phyloP scores from a whole-genome alignment of 495 filamentous ascomycete genomes.

The Penicillium pancosmium region DNA sequence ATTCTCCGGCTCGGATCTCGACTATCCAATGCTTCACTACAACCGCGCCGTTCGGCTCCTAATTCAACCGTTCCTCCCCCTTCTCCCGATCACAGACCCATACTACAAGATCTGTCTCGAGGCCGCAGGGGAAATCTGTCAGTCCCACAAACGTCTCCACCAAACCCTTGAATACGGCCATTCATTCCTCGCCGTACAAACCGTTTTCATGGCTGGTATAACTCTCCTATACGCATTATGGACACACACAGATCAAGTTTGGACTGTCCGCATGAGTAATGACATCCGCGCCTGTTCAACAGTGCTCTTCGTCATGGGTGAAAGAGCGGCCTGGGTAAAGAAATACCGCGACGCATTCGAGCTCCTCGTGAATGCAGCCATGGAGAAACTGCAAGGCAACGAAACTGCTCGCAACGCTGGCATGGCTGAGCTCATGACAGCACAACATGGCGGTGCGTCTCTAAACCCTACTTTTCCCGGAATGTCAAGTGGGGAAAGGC shows the following conservation, averaged over 20 bases:
- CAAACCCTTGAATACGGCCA: constrained; percentile 56
- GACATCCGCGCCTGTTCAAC: constrained; percentile 58
- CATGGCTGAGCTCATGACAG: constrained; percentile 49
- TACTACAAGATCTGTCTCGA: constrained; percentile 54
- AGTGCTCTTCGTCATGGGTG: constrained; percentile 57
- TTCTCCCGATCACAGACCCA: constrained; percentile 51
- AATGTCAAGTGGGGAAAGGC: constrained; percentile 22
- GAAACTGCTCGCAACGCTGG: constrained; percentile 41
- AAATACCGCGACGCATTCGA: constrained; percentile 60
- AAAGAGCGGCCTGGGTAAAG: constrained; percentile 54
- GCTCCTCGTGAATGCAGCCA: constrained; percentile 54
- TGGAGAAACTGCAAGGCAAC: constrained; percentile 53
- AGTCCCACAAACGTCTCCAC: constrained; percentile 56
- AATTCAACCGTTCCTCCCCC: constrained; percentile 54
- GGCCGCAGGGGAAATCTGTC: constrained; percentile 55
- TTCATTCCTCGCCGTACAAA: constrained; percentile 57
- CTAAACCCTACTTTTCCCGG: constrained; percentile 18
- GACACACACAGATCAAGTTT: constrained; percentile 50
- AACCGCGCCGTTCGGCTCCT: constrained; percentile 54
- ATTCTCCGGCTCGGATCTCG: constrained; percentile 43
- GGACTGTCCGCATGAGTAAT: constrained; percentile 56
- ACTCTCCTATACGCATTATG: constrained; percentile 54
- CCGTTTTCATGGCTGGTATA: constrained; percentile 58
- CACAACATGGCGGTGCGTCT: constrained; percentile 29
- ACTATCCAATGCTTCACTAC: constrained; percentile 56